A percentile compares a stretch with the other conserved stretches of the same genome.
Conservation (phyloP, 2,329 filamentous ascomycete genomes). For the Phialophora chinensis region DNA sequence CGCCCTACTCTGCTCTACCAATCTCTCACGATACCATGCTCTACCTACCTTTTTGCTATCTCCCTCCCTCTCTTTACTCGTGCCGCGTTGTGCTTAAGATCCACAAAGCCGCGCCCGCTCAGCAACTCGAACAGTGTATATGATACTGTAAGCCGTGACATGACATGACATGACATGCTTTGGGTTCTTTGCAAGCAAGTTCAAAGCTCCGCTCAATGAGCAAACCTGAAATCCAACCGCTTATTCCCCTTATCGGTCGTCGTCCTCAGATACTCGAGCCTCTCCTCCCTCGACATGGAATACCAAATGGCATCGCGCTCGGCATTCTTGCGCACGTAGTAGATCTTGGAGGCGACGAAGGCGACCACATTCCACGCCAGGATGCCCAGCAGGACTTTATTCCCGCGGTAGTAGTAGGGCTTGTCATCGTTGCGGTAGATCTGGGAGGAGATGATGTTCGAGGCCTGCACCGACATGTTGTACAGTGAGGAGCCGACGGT, state of each 20-base stretch:
- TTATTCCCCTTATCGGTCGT: slow-evolving; percentile 61
- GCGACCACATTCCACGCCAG: slow-evolving; percentile 56
- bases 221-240: slow-evolving; percentile 62
- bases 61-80: background rate
- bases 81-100: background rate
- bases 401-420: slow-evolving; percentile 59
- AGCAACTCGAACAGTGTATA: background rate
- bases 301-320: slow-evolving; percentile 46
- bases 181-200: background rate
- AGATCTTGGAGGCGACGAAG: slow-evolving; percentile 54
- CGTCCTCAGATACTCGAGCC: slow-evolving; percentile 56
- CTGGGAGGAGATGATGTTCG: slow-evolving; percentile 51
- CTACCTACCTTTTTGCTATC: background rate
- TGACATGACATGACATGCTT: background rate
- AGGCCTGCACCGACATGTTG: slow-evolving; percentile 54
- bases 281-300: slow-evolving; percentile 53
- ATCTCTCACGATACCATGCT: too few species aligned
- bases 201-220: slow-evolving; percentile 45
- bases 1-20: too few species aligned
- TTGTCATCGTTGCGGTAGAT: slow-evolving; percentile 63
- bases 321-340: slow-evolving; percentile 51
- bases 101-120: background rate
- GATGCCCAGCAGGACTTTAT: slow-evolving; percentile 58
- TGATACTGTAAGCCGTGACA: background rate
- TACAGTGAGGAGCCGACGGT: slow-evolving; percentile 64